These are phyloP conservation scores for Alnus rubra DNA, from an alignment of 306 rosid genomes.

Conservation along the genomic window DNA sequence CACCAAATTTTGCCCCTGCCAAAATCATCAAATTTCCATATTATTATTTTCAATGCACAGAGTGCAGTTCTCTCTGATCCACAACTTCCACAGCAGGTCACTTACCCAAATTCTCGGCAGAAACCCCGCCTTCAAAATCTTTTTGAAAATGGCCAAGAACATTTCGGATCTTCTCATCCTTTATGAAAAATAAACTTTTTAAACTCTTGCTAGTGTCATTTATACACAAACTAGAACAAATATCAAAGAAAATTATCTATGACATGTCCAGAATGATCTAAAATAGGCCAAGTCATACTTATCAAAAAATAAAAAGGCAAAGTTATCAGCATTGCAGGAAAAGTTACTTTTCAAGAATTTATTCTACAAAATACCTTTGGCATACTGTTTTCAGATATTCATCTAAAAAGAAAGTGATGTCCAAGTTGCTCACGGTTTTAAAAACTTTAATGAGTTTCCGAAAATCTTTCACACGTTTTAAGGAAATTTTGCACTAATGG, in stretches of 20 bases:
- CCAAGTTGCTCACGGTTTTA: background rate
- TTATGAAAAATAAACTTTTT: conserved; percentile 14
- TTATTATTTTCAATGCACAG: conserved; percentile 37
- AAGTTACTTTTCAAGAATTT: background rate
- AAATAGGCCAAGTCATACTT: background rate
- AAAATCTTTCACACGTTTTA: background rate
- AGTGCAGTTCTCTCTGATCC: conserved; percentile 30
- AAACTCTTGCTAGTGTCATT: conserved; percentile 26
- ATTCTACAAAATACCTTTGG: background rate
- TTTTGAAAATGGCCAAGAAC: conserved; percentile 75
- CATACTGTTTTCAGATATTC: background rate
- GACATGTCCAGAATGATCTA: background rate
- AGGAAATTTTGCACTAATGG: background rate
- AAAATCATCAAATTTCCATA: conserved; percentile 33
- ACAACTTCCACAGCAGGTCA: conserved; percentile 28
- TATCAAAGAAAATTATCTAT: background rate
- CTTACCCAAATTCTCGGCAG: conserved; percentile 75
- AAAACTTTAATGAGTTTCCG: background rate
- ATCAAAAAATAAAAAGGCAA: background rate
- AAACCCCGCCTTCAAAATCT: conserved; percentile 70
- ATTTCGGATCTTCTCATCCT: conserved; percentile 64
- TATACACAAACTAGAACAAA: conserved; percentile 1
- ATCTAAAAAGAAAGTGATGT: too few species aligned
- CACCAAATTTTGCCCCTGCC: conserved; percentile 71
- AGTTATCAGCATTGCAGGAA: background rate